Conservation (phyloP, 2,329 filamentous ascomycete genomes). For the Colletotrichum sp. region DNA sequence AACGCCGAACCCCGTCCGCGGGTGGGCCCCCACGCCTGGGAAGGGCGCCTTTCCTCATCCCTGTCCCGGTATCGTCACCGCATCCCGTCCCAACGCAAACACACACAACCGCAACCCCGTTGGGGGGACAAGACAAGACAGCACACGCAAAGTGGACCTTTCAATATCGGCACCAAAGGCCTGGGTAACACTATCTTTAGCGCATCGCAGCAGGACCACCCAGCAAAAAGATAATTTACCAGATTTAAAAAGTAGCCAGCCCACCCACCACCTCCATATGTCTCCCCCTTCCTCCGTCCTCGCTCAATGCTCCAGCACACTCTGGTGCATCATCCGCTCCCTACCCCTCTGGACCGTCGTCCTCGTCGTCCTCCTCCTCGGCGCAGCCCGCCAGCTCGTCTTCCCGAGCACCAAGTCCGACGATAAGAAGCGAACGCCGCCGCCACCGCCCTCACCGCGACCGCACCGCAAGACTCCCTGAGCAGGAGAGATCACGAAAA, state of each 20-base stretch:
- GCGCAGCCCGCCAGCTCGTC: constrained; percentile 35
- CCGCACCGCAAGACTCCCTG: neutral
- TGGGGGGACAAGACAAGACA: neutral
- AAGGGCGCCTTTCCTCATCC: neutral
- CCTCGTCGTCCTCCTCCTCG: constrained; percentile 38
- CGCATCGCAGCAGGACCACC: neutral
- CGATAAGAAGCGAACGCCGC: constrained; percentile 10
- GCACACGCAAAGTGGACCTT: neutral
- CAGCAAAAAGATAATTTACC: neutral
- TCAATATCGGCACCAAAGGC: neutral
- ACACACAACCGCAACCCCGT: neutral
- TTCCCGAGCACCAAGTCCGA: neutral
- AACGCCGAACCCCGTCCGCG: neutral
- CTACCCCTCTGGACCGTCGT: constrained; percentile 48
- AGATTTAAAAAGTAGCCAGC: neutral
- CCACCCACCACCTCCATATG: neutral
- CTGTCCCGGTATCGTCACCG: neutral
- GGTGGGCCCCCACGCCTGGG: neutral
- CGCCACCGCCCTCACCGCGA: neutral
- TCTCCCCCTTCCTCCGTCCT: constrained; percentile 27
- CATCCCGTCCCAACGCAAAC: neutral
- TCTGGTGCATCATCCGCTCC: constrained; percentile 44
- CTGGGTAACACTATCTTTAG: neutral
- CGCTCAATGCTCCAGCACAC: constrained; percentile 46
- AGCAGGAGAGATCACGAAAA: neutral